These are phyloP conservation scores for Blepharisma stoltei DNA, from an alignment of 73 alveolate genomes.

Conservation along the genomic window DNA sequence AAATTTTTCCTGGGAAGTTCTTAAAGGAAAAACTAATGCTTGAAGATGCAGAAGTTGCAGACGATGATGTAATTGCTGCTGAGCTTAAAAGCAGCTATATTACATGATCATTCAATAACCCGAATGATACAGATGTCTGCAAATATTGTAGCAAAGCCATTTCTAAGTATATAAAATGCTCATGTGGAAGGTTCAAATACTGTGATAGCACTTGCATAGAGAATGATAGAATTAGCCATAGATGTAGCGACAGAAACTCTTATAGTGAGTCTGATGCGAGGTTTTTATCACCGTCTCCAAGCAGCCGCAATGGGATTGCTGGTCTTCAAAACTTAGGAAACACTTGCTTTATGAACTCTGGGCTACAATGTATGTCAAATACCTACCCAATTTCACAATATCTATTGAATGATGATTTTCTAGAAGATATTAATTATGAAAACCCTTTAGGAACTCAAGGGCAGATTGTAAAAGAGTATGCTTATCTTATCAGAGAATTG, in stretches of 20 bases:
- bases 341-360: slow-evolving; percentile 99
- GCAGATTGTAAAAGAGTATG: slow-evolving; percentile 54
- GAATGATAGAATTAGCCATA: background rate
- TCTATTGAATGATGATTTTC: slow-evolving; percentile 52
- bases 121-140: too few species aligned
- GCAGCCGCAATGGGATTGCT: background rate
- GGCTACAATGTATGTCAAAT: slow-evolving; percentile 90
- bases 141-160: too few species aligned
- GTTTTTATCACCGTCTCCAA: background rate
- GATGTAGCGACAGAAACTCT: background rate
- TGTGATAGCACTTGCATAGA: slow-evolving; percentile 2
- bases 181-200: background rate
- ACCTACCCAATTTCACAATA: slow-evolving; percentile 80
- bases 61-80: too few species aligned
- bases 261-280: too few species aligned
- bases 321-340: slow-evolving; percentile 96
- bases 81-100: too few species aligned
- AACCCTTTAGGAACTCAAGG: slow-evolving; percentile 92
- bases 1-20: too few species aligned
- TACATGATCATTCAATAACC: too few species aligned
- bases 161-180: too few species aligned
- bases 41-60: too few species aligned
- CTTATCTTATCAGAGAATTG: slow-evolving; percentile 57
- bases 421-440: slow-evolving; percentile 72
- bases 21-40: too few species aligned